Evolutionary conservation across 2,329 filamentous ascomycete genomes (phyloP), one percentile per base, ranked within the genome.

Genomic region (Phialophora chinensis): DNA sequence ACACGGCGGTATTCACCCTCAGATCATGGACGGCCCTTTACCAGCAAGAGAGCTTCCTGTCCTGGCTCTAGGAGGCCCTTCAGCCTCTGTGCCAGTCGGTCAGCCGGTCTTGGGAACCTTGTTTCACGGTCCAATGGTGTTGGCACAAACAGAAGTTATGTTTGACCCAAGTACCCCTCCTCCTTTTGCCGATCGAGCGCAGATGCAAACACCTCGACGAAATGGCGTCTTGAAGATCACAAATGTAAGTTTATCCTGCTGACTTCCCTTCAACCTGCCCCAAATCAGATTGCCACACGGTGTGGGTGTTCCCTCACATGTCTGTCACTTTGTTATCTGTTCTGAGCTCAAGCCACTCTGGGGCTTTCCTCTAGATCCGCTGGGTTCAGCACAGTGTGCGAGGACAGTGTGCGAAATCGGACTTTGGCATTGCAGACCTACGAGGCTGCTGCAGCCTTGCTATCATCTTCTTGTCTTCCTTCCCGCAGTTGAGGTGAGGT

Each of bases 181-280:
- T 4, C 74, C 73, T 2, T 74, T 75, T 60, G 60, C 33, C 17
- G 72, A 72, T 62, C 68, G 62, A 5, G 67, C 73, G 35, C 65
- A 62, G 27, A 33, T 65, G 38, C 60, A 65, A 17, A 57, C 63
- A 31, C 73, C 72, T 23, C 64, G 69, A 17, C 60, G 65, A 52
- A 68, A 72, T 66, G 78, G 78, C 35, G 73, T 76, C 11, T 69
- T 79, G 60, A 74, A 73, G 47, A 75, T 80, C 65, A 71, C 69
- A 53, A 75, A 75, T 64, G 74, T 75, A 70, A 74, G 74, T 74
- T 50, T 49, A 20, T 54, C 12, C 42, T 29, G 5, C 25, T 12
- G 27, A 31, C 7, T 5, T 20, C 8, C 29, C 42, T 10, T 55
- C 12, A 33, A 57, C 52, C 14, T 12, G 17, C 17, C 53, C n/a